A percentile compares a stretch with the other conserved stretches of the same genome.
Evolutionary conservation across 768 basidiomycete species (phyloP).

Genomic region (Coprinopsis sp.): DNA sequence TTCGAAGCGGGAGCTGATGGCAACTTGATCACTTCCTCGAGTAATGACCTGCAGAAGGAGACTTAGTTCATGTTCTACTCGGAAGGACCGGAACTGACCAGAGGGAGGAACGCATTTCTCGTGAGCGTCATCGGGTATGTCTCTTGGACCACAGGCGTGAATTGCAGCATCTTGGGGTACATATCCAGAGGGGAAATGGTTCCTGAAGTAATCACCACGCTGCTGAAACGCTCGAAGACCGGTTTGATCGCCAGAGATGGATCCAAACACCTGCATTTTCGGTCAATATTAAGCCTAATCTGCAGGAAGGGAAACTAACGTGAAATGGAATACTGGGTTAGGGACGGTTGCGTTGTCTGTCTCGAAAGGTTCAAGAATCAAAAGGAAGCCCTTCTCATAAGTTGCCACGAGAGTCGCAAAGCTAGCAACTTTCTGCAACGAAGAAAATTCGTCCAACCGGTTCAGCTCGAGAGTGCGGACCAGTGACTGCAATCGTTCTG

Average conservation of each 20-base stretch:
- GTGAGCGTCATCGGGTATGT: constrained; percentile 98
- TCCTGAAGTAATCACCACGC: constrained; percentile 97
- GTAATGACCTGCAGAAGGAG: constrained; percentile 83
- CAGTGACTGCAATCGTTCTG: constrained; percentile 90
- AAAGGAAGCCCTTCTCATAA: constrained; percentile 96
- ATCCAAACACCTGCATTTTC: constrained; percentile 76
- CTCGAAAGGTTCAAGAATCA: constrained; percentile 97
- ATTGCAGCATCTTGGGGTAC: constrained; percentile 99
- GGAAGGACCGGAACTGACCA: constrained; percentile 68
- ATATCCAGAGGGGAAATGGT: constrained; percentile 98
- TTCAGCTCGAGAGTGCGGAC: constrained; percentile 88
- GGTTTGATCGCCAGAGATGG: constrained; percentile 97
- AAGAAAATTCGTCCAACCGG: constrained; percentile 85
- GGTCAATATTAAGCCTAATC: constrained; percentile 12
- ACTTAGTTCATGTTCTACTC: too few relatives aligned
- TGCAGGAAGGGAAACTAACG: constrained; percentile 39
- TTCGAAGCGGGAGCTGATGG: constrained; percentile 97
- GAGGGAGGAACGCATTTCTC: constrained; percentile 91
- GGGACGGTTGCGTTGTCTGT: constrained; percentile 98
- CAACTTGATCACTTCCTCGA: constrained; percentile 96
- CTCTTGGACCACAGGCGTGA: constrained; percentile 94
- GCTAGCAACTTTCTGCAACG: constrained; percentile 91
- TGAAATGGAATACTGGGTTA: constrained; percentile 97
- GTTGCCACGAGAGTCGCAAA: constrained; percentile 97
- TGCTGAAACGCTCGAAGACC: constrained; percentile 96